A percentile compares a stretch with the other conserved stretches of the same genome.
These are phyloP conservation scores for Yarrowia yakushimensis DNA, from an alignment of 805 yeast species.

Conservation along the genomic window DNA sequence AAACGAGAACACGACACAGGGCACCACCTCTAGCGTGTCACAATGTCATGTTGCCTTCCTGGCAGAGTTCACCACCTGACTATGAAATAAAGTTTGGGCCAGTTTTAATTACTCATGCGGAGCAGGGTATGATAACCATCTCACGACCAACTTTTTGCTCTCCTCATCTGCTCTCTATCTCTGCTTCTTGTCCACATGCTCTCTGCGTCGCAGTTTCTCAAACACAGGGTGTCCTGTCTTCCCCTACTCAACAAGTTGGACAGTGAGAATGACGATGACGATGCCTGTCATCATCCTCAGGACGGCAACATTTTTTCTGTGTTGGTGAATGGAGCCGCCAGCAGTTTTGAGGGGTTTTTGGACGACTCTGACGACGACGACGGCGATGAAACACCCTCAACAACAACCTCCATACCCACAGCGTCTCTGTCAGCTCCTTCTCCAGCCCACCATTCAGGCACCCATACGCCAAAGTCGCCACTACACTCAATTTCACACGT, in stretches of 20 bases:
- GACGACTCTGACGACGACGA: background rate
- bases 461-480: background rate
- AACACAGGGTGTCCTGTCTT: background rate
- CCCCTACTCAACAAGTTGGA: background rate
- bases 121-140: no score
- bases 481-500: background rate
- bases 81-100: background rate
- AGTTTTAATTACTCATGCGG: background rate
- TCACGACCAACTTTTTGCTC: no score
- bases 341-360: background rate
- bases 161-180: no score
- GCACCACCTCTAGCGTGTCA: no score
- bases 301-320: conserved; percentile 11
- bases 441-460: background rate
- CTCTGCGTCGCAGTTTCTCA: conserved; percentile 17
- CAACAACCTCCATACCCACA: background rate
- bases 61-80: no score
- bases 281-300: conserved; percentile 2
- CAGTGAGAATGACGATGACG: background rate
- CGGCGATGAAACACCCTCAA: background rate
- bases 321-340: conserved; percentile 2
- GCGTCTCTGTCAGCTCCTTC: background rate
- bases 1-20: no score
- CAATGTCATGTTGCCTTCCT: no score
- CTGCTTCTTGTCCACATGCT: no score